Conservation (phyloP, 2,329 filamentous ascomycete species). For the Calonectria pauciramosa region DNA sequence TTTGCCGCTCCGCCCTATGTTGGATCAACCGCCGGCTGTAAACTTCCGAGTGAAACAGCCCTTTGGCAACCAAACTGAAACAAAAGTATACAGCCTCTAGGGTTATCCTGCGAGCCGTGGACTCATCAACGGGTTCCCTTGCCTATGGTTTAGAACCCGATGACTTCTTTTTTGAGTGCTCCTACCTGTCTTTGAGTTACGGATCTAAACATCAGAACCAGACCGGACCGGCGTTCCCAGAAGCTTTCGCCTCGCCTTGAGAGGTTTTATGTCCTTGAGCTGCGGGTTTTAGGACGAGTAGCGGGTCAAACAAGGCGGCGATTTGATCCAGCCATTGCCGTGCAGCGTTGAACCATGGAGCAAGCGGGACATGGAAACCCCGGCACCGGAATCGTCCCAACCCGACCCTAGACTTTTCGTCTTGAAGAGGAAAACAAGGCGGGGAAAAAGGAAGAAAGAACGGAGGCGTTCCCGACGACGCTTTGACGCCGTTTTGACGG, state of each 20-base stretch:
- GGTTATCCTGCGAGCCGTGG: not conserved
- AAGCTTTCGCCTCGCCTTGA: not conserved
- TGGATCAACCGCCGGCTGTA: not conserved
- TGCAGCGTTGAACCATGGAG: not conserved
- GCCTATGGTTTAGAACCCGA: not conserved
- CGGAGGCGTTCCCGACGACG: not conserved
- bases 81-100: not conserved
- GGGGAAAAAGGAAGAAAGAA: not conserved
- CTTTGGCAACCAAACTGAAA: not conserved
- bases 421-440: not conserved
- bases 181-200: not conserved
- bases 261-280: not conserved
- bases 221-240: not conserved
- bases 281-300: not conserved
- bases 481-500: not conserved
- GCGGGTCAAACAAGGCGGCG: not conserved
- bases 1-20: not conserved
- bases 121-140: not conserved
- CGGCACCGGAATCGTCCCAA: not conserved
- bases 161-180: not conserved
- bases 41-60: not conserved
- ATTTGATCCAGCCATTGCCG: not conserved
- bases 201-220: not conserved
- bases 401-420: not conserved
- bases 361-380: not conserved